Conservation (phyloP, 805 yeast species). For the Kodamaea kakaduensis region DNA sequence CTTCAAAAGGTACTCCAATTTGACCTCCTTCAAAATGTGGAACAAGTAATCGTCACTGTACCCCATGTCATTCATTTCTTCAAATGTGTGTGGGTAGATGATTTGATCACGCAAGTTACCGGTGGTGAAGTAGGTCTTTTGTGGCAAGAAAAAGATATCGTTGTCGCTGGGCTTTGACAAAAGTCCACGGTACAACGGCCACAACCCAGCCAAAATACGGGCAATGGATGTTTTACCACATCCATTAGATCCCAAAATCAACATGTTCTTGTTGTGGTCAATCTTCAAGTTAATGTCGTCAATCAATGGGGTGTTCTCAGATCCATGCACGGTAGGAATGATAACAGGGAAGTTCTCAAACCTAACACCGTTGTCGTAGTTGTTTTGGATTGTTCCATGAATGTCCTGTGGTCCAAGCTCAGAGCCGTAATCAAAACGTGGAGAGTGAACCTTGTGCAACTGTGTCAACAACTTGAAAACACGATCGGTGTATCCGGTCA, state of each 20-base stretch:
- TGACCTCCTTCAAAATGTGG: slow-evolving; percentile 67
- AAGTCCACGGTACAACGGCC: slow-evolving; percentile 87
- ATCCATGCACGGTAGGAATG: slow-evolving; percentile 65
- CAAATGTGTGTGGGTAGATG: slow-evolving; percentile 77
- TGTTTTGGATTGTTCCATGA: slow-evolving; percentile 75
- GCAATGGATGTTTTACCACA: slow-evolving; percentile 87
- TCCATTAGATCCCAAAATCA: slow-evolving; percentile 85
- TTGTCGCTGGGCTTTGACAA: slow-evolving; percentile 69
- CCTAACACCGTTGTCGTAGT: slow-evolving; percentile 68
- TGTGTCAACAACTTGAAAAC: slow-evolving; percentile 73
- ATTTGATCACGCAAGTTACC: slow-evolving; percentile 90
- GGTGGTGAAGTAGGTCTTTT: slow-evolving; percentile 74
- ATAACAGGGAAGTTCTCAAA: slow-evolving; percentile 80
- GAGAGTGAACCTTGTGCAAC: slow-evolving; percentile 78
- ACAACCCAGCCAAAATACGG: slow-evolving; percentile 77
- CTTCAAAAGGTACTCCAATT: slow-evolving; percentile 71
- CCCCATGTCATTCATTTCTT: slow-evolving; percentile 72
- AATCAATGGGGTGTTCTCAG: slow-evolving; percentile 58
- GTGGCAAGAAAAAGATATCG: slow-evolving; percentile 78
- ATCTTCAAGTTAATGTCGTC: slow-evolving; percentile 58
- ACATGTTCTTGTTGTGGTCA: slow-evolving; percentile 58
- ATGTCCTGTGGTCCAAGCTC: slow-evolving; percentile 47
- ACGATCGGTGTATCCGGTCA: slow-evolving; percentile 87
- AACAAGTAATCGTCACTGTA: slow-evolving; percentile 64
- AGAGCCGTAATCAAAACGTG: slow-evolving; percentile 48